Conservation (phyloP, 2,329 filamentous ascomycete genomes). For the Paraconiothyrium sp. region DNA sequence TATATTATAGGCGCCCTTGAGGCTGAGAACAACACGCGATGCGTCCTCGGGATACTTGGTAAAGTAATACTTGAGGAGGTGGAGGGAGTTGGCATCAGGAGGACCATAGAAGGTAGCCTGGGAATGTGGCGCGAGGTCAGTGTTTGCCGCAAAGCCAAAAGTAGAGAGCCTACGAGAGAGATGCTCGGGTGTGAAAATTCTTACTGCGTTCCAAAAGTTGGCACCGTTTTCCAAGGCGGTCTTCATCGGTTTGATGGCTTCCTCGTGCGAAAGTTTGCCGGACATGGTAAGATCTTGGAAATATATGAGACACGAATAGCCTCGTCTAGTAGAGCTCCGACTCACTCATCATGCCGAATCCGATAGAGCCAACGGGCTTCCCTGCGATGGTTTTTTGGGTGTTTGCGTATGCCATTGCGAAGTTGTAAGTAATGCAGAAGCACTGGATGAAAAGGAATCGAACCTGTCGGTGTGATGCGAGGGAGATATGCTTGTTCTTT, state of each 20-base stretch:
- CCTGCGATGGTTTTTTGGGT: background rate
- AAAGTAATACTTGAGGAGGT: background rate
- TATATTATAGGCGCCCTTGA: background rate
- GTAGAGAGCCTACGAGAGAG: background rate
- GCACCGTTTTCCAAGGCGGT: background rate
- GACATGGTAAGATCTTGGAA: background rate
- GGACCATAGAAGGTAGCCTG: background rate
- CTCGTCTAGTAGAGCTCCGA: background rate
- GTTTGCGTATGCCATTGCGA: background rate
- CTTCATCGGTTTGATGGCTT: background rate
- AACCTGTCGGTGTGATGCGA: background rate
- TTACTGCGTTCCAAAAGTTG: background rate
- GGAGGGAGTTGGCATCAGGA: background rate
- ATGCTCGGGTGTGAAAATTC: background rate
- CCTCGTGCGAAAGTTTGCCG: background rate
- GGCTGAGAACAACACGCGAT: background rate
- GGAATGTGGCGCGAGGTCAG: no score
- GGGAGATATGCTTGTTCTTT: background rate
- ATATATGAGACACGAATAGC: background rate
- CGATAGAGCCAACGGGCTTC: background rate
- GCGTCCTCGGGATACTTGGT: background rate
- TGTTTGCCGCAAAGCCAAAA: no score
- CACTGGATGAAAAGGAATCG: background rate
- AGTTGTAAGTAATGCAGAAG: background rate
- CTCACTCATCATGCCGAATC: slow-evolving; percentile 2